phyloP scores from a whole-genome alignment of 1,284 basidiomycete species.

The Sanguinoderma infundibulare region DNA sequence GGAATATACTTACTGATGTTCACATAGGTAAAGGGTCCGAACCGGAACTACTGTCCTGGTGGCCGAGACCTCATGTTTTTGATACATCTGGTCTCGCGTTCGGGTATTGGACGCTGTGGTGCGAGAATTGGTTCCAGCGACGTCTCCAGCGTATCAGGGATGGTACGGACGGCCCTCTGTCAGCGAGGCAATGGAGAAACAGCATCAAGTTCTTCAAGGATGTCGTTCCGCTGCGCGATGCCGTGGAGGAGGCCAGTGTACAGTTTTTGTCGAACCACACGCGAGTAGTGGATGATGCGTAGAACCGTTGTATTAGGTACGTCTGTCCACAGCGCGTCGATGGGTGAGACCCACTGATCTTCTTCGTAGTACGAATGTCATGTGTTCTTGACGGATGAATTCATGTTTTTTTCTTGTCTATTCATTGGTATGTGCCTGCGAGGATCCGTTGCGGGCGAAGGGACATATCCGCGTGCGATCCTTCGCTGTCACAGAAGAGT shows the following conservation, averaged over 20 bases:
- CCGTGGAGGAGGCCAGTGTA: not conserved
- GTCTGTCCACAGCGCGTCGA: no score
- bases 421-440: no score
- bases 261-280: no score
- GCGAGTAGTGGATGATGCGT: no score
- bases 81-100: conserved; percentile 5
- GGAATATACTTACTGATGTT: not conserved
- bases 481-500: no score
- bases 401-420: no score
- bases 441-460: no score
- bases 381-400: no score
- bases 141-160: not conserved
- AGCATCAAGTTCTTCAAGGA: not conserved
- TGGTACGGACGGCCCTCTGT: not conserved
- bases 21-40: not conserved
- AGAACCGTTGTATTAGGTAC: no score
- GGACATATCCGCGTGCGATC: no score
- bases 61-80: conserved; percentile 9
- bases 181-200: not conserved
- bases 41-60: conserved; percentile 7
- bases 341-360: no score
- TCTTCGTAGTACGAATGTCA: no score
- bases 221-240: not conserved
- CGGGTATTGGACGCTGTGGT: conserved; percentile 11
- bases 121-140: conserved; percentile 9